Percentiles rank a stretch among this genome's conserved stretches.
Conservation (phyloP, 1,284 basidiomycete species). For the Neolentinus lepideus region DNA sequence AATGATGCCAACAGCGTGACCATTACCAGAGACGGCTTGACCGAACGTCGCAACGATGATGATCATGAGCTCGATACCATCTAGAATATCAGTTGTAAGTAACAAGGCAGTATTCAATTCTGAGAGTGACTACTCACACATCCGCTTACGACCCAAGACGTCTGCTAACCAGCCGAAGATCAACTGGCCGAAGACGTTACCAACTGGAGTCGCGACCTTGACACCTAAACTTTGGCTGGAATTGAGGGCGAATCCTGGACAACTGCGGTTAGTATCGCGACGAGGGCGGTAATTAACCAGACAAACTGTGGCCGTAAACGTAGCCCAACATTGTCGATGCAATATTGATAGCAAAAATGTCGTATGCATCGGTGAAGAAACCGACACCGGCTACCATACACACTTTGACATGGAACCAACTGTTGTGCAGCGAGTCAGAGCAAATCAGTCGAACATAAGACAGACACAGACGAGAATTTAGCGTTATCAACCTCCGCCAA, state of each 20-base stretch:
- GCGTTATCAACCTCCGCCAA: constrained; percentile 50
- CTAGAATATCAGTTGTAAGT: constrained; percentile 22
- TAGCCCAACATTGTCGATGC: constrained; percentile 50
- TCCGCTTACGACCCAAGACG: constrained; percentile 61
- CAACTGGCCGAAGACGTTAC: constrained; percentile 46
- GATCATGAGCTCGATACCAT: constrained; percentile 68
- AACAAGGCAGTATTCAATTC: neutral
- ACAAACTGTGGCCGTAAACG: constrained; percentile 38
- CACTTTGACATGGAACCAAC: constrained; percentile 61
- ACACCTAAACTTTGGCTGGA: constrained; percentile 56
- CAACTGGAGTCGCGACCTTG: constrained; percentile 53
- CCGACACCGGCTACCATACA: constrained; percentile 73
- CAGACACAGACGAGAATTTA: constrained; percentile 31
- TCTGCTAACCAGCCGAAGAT: constrained; percentile 72
- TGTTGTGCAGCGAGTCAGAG: constrained; percentile 4
- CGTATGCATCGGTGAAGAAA: constrained; percentile 78
- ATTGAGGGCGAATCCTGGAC: constrained; percentile 23
- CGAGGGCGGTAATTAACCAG: no score
- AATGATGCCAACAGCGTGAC: constrained; percentile 58
- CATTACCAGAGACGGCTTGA: constrained; percentile 52
- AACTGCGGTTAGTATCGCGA: no score
- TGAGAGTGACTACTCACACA: constrained; percentile 60
- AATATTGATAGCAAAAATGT: constrained; percentile 49
- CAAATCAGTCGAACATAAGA: neutral
- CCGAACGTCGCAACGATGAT: constrained; percentile 61